A percentile compares a stretch with the other conserved stretches of the same genome.
phyloP scores from a whole-genome alignment of 148 eudicot species.

The Nyssa sinensis region DNA sequence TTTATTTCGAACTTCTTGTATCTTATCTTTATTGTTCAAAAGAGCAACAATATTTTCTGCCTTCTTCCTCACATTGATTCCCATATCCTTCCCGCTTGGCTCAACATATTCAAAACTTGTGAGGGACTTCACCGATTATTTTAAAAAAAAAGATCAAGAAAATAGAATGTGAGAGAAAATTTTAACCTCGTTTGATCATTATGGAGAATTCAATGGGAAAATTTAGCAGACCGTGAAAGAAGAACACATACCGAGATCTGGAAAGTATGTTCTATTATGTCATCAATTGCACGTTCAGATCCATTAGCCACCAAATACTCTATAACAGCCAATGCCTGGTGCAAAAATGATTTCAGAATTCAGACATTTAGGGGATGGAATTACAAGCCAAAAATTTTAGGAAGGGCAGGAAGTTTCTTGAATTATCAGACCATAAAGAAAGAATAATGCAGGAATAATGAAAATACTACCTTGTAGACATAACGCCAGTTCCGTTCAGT shows the following conservation, averaged over 20 bases:
- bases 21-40: conserved; percentile 83
- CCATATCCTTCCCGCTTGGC: conserved; percentile 88
- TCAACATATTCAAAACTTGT: conserved; percentile 83
- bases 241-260: conserved; percentile 70
- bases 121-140: conserved; percentile 53
- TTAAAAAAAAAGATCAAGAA: conserved; percentile 23
- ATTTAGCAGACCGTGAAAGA: not conserved
- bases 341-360: conserved; percentile 20
- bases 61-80: conserved; percentile 96
- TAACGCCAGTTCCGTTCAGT: conserved; percentile 86
- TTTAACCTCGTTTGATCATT: not conserved
- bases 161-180: not conserved
- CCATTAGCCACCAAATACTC: conserved; percentile 97
- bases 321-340: conserved; percentile 83
- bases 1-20: conserved; percentile 85
- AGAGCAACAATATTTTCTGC: conserved; percentile 86
- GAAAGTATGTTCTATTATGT: conserved; percentile 91
- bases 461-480: conserved; percentile 70
- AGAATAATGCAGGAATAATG: not conserved
- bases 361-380: not conserved
- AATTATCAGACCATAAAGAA: not conserved
- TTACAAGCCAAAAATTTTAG: not conserved
- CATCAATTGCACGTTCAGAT: conserved; percentile 98
- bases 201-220: conserved; percentile 1
- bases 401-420: not conserved